These are phyloP conservation scores for Rhynchospora tenuis DNA, from an alignment of 176 grass and related monocot species.

Conservation along the genomic window DNA sequence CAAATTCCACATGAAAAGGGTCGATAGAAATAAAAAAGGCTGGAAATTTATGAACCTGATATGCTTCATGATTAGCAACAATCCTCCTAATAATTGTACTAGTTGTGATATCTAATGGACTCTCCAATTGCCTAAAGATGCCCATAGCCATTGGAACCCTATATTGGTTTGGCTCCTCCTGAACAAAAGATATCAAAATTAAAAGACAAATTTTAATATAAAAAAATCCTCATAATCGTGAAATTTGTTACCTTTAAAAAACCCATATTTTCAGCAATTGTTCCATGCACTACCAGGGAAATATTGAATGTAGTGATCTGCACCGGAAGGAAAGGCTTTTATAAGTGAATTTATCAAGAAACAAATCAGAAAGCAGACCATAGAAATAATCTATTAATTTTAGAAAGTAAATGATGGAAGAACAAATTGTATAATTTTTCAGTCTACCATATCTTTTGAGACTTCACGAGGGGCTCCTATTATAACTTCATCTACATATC, in stretches of 20 bases:
- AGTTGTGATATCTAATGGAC: constrained; percentile 78
- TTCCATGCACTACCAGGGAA: constrained; percentile 70
- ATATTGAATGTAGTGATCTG: constrained; percentile 86
- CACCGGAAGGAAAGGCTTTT: constrained; percentile 7
- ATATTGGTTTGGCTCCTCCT: constrained; percentile 81
- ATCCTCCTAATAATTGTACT: constrained; percentile 95
- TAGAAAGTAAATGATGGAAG: background rate
- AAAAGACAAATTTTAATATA: background rate
- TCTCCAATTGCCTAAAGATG: constrained; percentile 58
- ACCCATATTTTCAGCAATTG: constrained; percentile 70
- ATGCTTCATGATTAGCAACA: constrained; percentile 92
- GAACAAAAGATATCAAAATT: constrained; percentile 5
- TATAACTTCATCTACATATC: constrained; percentile 97
- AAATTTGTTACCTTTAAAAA: constrained; percentile 41
- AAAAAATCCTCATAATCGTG: background rate
- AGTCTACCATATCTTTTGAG: constrained; percentile 88
- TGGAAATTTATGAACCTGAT: constrained; percentile 43
- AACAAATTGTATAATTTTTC: constrained; percentile 10
- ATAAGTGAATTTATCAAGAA: background rate
- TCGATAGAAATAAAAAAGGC: background rate
- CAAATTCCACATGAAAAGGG: background rate
- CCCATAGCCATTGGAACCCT: constrained; percentile 78
- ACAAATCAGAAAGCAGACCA: background rate
- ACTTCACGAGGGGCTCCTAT: constrained; percentile 86
- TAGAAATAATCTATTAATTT: background rate